Percentiles rank a stretch among this genome's conserved stretches.
phyloP scores from a whole-genome alignment of 441 rosid species.

The Pelargonium australe region DNA sequence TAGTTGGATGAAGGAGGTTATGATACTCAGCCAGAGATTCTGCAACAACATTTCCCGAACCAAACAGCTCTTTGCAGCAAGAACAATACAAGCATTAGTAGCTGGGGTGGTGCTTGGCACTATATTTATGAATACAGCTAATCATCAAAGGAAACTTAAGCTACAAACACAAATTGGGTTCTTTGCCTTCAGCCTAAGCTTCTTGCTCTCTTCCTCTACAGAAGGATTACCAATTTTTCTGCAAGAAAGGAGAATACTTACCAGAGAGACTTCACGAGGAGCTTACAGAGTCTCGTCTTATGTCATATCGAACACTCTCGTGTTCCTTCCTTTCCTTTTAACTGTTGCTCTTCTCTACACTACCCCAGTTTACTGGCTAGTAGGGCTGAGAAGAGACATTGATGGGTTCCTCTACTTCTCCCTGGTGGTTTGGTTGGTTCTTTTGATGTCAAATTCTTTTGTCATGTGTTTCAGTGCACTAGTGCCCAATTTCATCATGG shows the following conservation, averaged over 20 bases:
- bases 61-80: conserved; percentile 27
- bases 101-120: conserved; percentile 30
- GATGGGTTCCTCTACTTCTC: conserved; percentile 25
- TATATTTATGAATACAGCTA: conserved; percentile 26
- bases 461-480: conserved; percentile 32
- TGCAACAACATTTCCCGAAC: conserved; percentile 23
- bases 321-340: conserved; percentile 30
- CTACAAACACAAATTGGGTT: conserved; percentile 34
- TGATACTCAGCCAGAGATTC: conserved; percentile 26
- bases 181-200: conserved; percentile 34
- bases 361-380: conserved; percentile 32
- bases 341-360: conserved; percentile 28
- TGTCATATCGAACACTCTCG: conserved; percentile 26
- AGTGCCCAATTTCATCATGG: conserved; percentile 29
- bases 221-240: conserved; percentile 34
- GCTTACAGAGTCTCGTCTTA: conserved; percentile 35
- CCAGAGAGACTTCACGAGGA: conserved; percentile 34
- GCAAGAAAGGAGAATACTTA: conserved; percentile 30
- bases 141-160: background rate
- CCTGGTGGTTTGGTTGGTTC: conserved; percentile 27
- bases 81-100: conserved; percentile 22
- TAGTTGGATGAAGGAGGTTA: conserved; percentile 21
- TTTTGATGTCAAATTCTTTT: conserved; percentile 30
- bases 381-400: conserved; percentile 27
- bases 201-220: conserved; percentile 30